Base-by-base conservation (phyloP, 148 eudicot genomes). In the Gaultheria prostrata region DNA sequence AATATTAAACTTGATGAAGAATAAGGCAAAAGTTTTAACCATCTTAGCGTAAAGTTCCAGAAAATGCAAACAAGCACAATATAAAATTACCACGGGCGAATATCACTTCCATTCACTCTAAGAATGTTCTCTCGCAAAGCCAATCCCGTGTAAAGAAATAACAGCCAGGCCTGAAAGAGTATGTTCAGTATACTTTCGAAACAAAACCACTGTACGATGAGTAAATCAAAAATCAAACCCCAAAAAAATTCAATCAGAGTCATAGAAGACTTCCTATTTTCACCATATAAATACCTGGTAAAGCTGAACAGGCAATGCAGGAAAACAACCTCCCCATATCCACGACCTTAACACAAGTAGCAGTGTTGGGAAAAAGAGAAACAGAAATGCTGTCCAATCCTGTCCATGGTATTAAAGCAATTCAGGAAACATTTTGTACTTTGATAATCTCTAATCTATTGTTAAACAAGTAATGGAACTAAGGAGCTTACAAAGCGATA, bases 81-180 rank as follows among this genome's bases (percentile, higher is more conserved):
- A 82, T 26, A 15, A 24, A 71, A 80, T 87, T 94, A 96, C 98
- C 99, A 96, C 83, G 99, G 95, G 82, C 99, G 98, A 67, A 96
- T 96, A 89, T 96, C 95, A 88, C 99, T 96, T 87, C 97, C 99
- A 87, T 96, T 96, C 74, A 94, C 97, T 90, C 99, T 91, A 86
- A 96, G 86, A 82, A 96, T 94, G 86, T 96, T 96, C 86, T 96
- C 99, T 82, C 99, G 85, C 88, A 96, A 91, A 82, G 99, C 97
- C 91, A 96, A 89, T 61, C 98, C 94, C 67, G 97, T 94, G 87
- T 94, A 96, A 59, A 96, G 95, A 89, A 89, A 89, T 45, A 96
- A 89, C 84, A 96, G 93, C 99, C 99, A 94, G 39, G 97, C 97
- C 99, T 96, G 92, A 80, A 91, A 79, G 89, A 63, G 79, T 48